Percentiles rank a stretch among this genome's conserved stretches.
Evolutionary conservation across 495 filamentous ascomycete species (phyloP).

Genomic region (Trichocladium antarcticum): DNA sequence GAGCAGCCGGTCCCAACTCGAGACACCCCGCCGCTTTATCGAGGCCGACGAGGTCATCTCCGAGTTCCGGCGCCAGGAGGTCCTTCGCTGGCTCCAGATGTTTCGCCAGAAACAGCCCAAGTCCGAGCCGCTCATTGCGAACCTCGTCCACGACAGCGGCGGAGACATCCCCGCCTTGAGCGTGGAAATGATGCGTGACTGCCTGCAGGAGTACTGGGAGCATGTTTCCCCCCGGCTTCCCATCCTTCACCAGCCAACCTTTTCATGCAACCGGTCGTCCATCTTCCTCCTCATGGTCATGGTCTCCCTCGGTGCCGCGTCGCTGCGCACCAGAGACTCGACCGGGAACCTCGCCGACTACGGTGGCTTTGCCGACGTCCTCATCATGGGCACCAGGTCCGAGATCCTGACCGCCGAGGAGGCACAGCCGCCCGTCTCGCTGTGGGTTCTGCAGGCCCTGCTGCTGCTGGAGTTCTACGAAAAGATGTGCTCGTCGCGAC

Average conservation of each 20-base stretch:
- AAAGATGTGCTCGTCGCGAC: slow-evolving; percentile 86
- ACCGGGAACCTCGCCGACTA: slow-evolving; percentile 56
- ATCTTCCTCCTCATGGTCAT: slow-evolving; percentile 74
- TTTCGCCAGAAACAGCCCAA: slow-evolving; percentile 66
- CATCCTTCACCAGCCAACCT: slow-evolving; percentile 88
- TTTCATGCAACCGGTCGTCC: slow-evolving; percentile 69
- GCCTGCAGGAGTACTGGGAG: slow-evolving; percentile 85
- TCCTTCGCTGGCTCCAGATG: slow-evolving; percentile 66
- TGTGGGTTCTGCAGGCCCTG: slow-evolving; percentile 91
- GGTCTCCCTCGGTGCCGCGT: slow-evolving; percentile 84
- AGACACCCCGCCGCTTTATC: slow-evolving; percentile 60
- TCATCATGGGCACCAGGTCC: slow-evolving; percentile 76
- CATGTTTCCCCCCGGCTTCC: slow-evolving; percentile 88
- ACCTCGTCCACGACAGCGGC: slow-evolving; percentile 57
- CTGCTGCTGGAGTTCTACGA: slow-evolving; percentile 87
- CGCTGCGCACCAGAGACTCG: slow-evolving; percentile 65
- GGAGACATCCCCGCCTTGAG: slow-evolving; percentile 63
- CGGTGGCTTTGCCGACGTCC: slow-evolving; percentile 66
- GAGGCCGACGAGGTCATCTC: slow-evolving; percentile 67
- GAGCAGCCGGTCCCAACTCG: slow-evolving; percentile 57
- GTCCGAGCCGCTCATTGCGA: slow-evolving; percentile 57
- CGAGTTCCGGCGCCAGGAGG: slow-evolving; percentile 68
- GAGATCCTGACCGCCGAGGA: slow-evolving; percentile 79
- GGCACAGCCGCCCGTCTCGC: slow-evolving; percentile 76
- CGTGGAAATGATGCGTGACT: slow-evolving; percentile 82